Evolutionary conservation across 352 stramenopile species (phyloP).

Genomic region (Thalassiosira delicatula): DNA sequence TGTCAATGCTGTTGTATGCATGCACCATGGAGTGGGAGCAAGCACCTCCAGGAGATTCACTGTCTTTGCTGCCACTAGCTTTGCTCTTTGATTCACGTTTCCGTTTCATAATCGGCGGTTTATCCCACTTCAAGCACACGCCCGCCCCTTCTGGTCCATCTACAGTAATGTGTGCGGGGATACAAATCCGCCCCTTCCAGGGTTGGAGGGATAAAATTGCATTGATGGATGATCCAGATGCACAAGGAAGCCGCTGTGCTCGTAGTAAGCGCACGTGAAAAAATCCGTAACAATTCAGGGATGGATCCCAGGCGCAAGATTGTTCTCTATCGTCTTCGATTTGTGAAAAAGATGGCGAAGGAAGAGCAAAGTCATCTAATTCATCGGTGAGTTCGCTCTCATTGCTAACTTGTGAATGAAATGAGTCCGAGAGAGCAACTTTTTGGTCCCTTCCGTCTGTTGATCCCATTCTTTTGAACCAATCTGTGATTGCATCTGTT

Average conservation of each 20-base stretch:
- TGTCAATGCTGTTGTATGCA: conserved; percentile 79
- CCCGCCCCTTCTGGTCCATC: conserved; percentile 55
- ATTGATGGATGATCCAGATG: conserved; percentile 64
- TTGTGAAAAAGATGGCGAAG: conserved; percentile 21
- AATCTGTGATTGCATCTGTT: conserved; percentile 29
- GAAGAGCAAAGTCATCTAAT: conserved; percentile 51
- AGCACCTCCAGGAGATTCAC: conserved; percentile 32
- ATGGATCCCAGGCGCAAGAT: conserved; percentile 55
- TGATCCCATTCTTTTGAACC: conserved; percentile 34
- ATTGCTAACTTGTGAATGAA: conserved; percentile 58
- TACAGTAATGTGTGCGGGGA: conserved; percentile 44
- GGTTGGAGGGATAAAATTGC: conserved; percentile 70
- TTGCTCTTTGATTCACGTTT: conserved; percentile 12
- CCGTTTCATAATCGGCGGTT: conserved; percentile 23
- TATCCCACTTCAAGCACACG: conserved; percentile 77
- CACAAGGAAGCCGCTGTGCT: conserved; percentile 75
- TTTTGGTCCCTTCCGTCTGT: conserved; percentile 20
- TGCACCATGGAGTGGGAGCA: conserved; percentile 78
- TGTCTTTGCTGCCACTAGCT: conserved; percentile 25
- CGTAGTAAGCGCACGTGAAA: conserved; percentile 77
- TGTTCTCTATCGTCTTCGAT: conserved; percentile 2
- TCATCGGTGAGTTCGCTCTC: conserved; percentile 55
- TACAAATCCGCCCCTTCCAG: conserved; percentile 78
- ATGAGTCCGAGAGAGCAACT: conserved; percentile 40
- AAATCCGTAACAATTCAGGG: conserved; percentile 77